Conservation (phyloP, 1,139 yeast genomes). For the Blastobotrys indianensis region DNA sequence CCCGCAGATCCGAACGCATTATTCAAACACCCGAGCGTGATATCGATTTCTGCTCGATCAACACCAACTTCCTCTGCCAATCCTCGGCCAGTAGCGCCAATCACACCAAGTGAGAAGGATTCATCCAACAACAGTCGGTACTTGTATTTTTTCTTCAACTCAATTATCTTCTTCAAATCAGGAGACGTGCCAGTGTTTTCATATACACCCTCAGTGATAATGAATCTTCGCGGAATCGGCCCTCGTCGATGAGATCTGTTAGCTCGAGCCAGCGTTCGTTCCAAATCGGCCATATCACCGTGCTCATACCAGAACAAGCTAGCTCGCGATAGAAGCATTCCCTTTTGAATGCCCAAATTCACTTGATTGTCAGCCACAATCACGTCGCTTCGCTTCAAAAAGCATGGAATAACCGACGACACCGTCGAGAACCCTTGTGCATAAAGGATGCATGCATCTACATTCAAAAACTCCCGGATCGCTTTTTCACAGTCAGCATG, state of each 20-base stretch:
- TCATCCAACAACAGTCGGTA: conserved; percentile 86
- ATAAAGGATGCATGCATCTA: conserved; percentile 75
- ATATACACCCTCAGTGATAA: conserved; percentile 85
- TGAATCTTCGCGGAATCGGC: conserved; percentile 80
- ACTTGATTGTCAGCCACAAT: conserved; percentile 83
- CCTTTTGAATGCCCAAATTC: conserved; percentile 77
- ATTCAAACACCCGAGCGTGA: conserved; percentile 85
- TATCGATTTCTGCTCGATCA: conserved; percentile 63
- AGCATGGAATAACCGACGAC: conserved; percentile 95
- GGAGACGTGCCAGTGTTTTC: conserved; percentile 79
- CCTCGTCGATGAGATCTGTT: conserved; percentile 46
- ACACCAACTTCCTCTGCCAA: conserved; percentile 60
- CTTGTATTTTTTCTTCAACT: conserved; percentile 73
- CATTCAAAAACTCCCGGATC: conserved; percentile 65
- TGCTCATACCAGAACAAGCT: conserved; percentile 75
- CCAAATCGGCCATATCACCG: conserved; percentile 80
- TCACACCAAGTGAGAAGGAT: conserved; percentile 73
- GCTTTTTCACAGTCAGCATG: conserved; percentile 78
- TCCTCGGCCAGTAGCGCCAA: conserved; percentile 86
- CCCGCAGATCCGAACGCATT: conserved; percentile 84
- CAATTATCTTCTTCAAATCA: conserved; percentile 61
- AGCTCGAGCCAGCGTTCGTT: conserved; percentile 56
- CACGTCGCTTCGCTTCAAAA: conserved; percentile 90
- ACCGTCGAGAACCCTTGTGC: conserved; percentile 92
- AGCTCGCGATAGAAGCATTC: conserved; percentile 79